phyloP scores from a whole-genome alignment of 495 filamentous ascomycete species.

The Talaromyces borbonicus region DNA sequence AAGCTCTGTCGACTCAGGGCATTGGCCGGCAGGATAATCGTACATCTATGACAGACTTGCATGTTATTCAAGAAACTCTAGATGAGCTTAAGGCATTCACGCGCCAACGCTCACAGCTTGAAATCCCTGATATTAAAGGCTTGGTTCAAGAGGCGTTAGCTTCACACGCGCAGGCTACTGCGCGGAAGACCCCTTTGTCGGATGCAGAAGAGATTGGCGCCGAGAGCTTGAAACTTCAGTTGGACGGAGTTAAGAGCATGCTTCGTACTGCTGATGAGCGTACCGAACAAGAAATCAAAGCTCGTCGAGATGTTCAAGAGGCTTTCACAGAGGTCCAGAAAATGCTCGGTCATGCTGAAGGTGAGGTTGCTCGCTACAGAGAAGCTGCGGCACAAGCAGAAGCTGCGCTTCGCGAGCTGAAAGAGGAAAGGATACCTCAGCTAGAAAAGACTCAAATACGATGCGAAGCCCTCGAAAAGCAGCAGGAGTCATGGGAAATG shows the following conservation, averaged over 20 bases:
- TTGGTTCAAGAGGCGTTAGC: conserved; percentile 16
- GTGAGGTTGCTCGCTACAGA: conserved; percentile 58
- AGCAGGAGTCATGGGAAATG: conserved; percentile 54
- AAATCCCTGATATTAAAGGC: conserved; percentile 7
- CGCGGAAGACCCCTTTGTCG: conserved; percentile 34
- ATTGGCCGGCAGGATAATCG: conserved; percentile 19
- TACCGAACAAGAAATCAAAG: conserved; percentile 51
- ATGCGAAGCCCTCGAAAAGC: conserved; percentile 50
- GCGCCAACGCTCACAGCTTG: background rate
- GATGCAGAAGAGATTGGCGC: conserved; percentile 38
- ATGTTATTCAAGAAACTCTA: conserved; percentile 46
- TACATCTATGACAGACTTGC: conserved; percentile 30
- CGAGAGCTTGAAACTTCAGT: conserved; percentile 43
- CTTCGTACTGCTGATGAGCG: conserved; percentile 39
- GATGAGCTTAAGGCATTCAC: conserved; percentile 45
- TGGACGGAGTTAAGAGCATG: conserved; percentile 45
- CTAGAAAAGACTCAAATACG: conserved; percentile 46
- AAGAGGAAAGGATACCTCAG: conserved; percentile 42
- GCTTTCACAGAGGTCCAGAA: conserved; percentile 60
- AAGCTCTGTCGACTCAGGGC: conserved; percentile 58
- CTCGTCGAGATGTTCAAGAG: conserved; percentile 60
- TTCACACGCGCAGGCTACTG: conserved; percentile 26
- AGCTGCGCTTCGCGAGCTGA: conserved; percentile 39
- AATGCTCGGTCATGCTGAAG: conserved; percentile 62
- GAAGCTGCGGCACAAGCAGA: conserved; percentile 60